These are phyloP conservation scores for Paramecium tetraurelia DNA, from an alignment of 73 alveolate species.

Conservation along the genomic window DNA sequence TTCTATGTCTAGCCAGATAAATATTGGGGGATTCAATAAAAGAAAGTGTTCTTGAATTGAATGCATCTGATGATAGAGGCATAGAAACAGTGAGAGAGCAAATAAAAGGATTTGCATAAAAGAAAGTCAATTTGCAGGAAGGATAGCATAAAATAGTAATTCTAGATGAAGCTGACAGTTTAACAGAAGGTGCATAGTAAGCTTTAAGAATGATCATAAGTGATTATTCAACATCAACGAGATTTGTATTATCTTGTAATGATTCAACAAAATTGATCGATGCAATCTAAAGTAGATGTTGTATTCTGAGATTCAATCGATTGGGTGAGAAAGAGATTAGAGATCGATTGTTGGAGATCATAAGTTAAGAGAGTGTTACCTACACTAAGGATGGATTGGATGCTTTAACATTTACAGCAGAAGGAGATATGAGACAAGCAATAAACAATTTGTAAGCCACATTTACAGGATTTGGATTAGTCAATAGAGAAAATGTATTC, in stretches of 20 bases:
- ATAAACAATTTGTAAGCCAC: conserved; percentile 96
- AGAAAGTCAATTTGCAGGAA: conserved; percentile 93
- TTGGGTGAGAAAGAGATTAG: conserved; percentile 87
- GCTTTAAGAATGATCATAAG: conserved; percentile 92
- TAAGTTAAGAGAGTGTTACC: conserved; percentile 26
- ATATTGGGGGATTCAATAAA: conserved; percentile 85
- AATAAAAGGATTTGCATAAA: conserved; percentile 98
- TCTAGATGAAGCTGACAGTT: conserved; percentile 99
- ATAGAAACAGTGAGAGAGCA: conserved; percentile 98
- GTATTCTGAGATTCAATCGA: conserved; percentile 95
- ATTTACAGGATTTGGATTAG: conserved; percentile 85
- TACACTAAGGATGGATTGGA: conserved; percentile 87
- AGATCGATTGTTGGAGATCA: conserved; percentile 72
- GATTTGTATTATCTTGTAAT: conserved; percentile 99
- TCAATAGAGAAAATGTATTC: conserved; percentile 91
- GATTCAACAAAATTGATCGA: conserved; percentile 98
- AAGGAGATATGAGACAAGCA: conserved; percentile 99
- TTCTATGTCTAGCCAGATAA: conserved; percentile 96
- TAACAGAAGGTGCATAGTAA: conserved; percentile 98
- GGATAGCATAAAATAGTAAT: conserved; percentile 97
- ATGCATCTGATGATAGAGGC: conserved; percentile 92
- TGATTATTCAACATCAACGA: conserved; percentile 92
- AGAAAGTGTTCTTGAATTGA: conserved; percentile 90
- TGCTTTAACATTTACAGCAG: conserved; percentile 94
- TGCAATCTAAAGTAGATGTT: conserved; percentile 98